A percentile compares a stretch with the other conserved stretches of the same genome.
These are phyloP conservation scores for Purshia tridentata DNA, from an alignment of 306 rosid species.

Conservation along the genomic window DNA sequence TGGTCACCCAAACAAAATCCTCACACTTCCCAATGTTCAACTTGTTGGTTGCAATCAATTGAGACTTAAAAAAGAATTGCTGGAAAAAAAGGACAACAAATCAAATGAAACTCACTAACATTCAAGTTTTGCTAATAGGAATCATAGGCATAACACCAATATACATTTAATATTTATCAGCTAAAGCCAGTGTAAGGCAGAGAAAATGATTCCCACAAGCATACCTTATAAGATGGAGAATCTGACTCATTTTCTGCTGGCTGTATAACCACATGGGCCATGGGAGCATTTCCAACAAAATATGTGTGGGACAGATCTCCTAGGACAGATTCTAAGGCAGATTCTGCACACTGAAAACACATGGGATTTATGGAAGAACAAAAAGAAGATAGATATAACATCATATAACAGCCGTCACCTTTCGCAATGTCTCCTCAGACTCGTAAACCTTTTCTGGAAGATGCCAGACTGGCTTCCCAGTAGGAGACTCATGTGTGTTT, in stretches of 20 bases:
- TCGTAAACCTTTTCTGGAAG: constrained; percentile 80
- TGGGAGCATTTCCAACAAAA: constrained; percentile 97
- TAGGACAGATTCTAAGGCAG: constrained; percentile 68
- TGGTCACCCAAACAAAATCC: constrained; percentile 89
- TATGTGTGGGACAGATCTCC: constrained; percentile 83
- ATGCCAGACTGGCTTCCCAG: constrained; percentile 74
- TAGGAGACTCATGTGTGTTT: constrained; percentile 42
- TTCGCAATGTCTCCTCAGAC: constrained; percentile 75
- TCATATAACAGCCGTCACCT: constrained; percentile 42
- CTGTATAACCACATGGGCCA: constrained; percentile 67
- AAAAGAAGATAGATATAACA: background rate
- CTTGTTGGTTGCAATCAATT: constrained; percentile 77
- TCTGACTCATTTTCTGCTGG: constrained; percentile 42
- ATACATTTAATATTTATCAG: background rate
- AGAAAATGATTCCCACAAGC: constrained; percentile 11
- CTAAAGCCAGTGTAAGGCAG: background rate
- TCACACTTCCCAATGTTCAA: constrained; percentile 52
- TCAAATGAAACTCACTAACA: constrained; percentile 21
- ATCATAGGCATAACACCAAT: background rate
- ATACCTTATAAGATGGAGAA: constrained; percentile 63
- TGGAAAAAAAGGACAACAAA: constrained; percentile 27
- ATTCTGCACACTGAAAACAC: constrained; percentile 79
- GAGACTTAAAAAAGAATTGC: constrained; percentile 89
- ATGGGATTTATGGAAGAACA: too few relatives aligned
- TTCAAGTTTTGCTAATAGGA: background rate